phyloP scores from a whole-genome alignment of 179 eudicot genomes.

The Amaranthus tricolor region DNA sequence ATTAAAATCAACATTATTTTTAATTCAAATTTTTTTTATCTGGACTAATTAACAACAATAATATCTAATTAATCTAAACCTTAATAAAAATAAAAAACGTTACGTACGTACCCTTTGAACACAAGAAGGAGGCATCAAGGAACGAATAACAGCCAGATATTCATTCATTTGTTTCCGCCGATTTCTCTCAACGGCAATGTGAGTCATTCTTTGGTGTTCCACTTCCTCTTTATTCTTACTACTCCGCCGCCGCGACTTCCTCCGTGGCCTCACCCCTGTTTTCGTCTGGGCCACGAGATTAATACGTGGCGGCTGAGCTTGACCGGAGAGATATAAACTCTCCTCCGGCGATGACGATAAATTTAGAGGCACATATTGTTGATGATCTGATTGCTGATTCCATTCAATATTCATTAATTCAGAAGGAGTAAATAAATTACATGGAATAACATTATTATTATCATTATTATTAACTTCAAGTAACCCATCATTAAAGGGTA shows the following conservation, averaged over 20 bases:
- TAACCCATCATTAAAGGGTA: slow-evolving; percentile 13
- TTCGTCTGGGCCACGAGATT: background rate
- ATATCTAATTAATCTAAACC: too few species aligned
- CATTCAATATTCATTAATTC: slow-evolving; percentile 17
- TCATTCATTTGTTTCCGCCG: slow-evolving; percentile 52
- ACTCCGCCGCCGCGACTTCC: slow-evolving; percentile 38
- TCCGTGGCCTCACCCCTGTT: slow-evolving; percentile 23
- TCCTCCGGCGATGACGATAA: slow-evolving; percentile 34
- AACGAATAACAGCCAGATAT: slow-evolving; percentile 44
- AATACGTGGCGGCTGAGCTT: slow-evolving; percentile 11
- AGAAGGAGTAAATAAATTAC: background rate
- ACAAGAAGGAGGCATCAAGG: slow-evolving; percentile 48
- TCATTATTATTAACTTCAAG: background rate
- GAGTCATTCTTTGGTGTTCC: slow-evolving; percentile 51
- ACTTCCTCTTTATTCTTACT: slow-evolving; percentile 46
- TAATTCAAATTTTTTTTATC: too few species aligned
- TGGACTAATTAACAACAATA: too few species aligned
- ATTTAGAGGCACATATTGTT: background rate
- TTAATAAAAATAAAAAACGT: background rate
- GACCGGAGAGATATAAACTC: slow-evolving; percentile 17
- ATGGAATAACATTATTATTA: background rate
- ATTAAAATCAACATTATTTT: too few species aligned
- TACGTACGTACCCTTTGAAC: slow-evolving; percentile 40
- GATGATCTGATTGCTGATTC: slow-evolving; percentile 10
- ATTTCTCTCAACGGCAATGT: slow-evolving; percentile 50